Evolutionary conservation across 805 yeast genomes (phyloP).

Genomic region (Metschnikowia arizonensis): DNA sequence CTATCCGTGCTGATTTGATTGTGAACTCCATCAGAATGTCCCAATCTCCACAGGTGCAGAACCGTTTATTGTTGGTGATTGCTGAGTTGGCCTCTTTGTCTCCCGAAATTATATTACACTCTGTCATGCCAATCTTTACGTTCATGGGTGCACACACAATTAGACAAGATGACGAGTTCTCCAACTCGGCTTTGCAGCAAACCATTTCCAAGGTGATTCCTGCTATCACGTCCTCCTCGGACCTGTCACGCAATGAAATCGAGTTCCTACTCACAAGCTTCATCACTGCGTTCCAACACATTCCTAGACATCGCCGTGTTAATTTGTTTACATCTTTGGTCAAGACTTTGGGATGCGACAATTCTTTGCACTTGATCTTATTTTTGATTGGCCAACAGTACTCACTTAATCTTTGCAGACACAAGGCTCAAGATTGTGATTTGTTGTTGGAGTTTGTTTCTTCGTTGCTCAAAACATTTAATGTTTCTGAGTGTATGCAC

Average conservation of each 20-base stretch:
- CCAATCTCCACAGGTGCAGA: constrained; percentile 91
- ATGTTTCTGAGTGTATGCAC: constrained; percentile 60
- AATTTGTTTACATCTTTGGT: constrained; percentile 75
- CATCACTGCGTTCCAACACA: constrained; percentile 91
- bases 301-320: constrained; percentile 94
- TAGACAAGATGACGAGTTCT: constrained; percentile 94
- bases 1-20: constrained; percentile 82
- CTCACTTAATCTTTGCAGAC: constrained; percentile 45
- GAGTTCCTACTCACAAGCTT: constrained; percentile 85
- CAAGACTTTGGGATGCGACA: constrained; percentile 63
- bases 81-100: constrained; percentile 83
- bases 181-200: constrained; percentile 87
- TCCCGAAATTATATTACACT: constrained; percentile 88
- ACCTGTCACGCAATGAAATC: constrained; percentile 52
- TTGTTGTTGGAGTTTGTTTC: constrained; percentile 68
- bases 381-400: constrained; percentile 81
- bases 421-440: constrained; percentile 62
- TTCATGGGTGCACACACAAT: constrained; percentile 98
- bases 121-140: constrained; percentile 99
- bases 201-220: constrained; percentile 89
- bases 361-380: constrained; percentile 66
- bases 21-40: constrained; percentile 89
- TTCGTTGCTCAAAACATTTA: constrained; percentile 64
- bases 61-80: constrained; percentile 75
- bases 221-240: constrained; percentile 56